Base-by-base conservation (phyloP, 2,329 filamentous ascomycete species). In the Colletotrichum euphorbiae region DNA sequence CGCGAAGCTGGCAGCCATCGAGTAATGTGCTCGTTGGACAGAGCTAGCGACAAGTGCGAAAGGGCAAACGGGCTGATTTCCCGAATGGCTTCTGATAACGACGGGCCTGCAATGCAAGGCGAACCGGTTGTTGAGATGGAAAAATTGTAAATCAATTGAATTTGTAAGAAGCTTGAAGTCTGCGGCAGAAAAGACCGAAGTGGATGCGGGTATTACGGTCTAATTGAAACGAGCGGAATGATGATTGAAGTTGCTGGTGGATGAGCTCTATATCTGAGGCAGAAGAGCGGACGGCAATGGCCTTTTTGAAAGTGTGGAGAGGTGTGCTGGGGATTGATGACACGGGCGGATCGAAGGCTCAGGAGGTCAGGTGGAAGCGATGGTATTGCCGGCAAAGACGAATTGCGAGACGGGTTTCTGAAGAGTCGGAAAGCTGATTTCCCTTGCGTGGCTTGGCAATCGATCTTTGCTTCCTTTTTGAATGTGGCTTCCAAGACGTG, bases 391-490 rank as follows among this genome's bases (percentile, higher is more conserved):
- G 28, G 36, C 33, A 52, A 46, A 21, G 62, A 54, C 45, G 46
- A 31, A 52, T 38, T 40, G 11, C 43, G 31, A 33, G 31, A 63
- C 21, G 46, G 21, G 65, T 45, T 59, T 55, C 46, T 59, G 38
- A 52, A 65, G 36, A 55, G 54, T 59, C 65, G 21, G 54, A 24
- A n/a, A 65, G 65, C 65, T 68, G 65, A 68, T 33, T 68, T 65
- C 61, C 65, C 65, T 65, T 68, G 65, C 65, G 55, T 68, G 31
- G 61, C 65, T 68, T 65, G 65, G 65, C 65, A 52, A 38, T 54
- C 60, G 33, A 62, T 59, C 56, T 65, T 65, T 36, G 42, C 31
- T 45, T 36, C 24, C 36, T 46, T 54, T n/a, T 52, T 36, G 42
- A 7, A 24, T 19, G 48, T 62, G 38, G 46, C 59, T 62, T 54